Percentiles rank a stretch among this genome's conserved stretches.
phyloP scores from a whole-genome alignment of 2,329 filamentous ascomycete genomes.

The Talaromyces marneffei region DNA sequence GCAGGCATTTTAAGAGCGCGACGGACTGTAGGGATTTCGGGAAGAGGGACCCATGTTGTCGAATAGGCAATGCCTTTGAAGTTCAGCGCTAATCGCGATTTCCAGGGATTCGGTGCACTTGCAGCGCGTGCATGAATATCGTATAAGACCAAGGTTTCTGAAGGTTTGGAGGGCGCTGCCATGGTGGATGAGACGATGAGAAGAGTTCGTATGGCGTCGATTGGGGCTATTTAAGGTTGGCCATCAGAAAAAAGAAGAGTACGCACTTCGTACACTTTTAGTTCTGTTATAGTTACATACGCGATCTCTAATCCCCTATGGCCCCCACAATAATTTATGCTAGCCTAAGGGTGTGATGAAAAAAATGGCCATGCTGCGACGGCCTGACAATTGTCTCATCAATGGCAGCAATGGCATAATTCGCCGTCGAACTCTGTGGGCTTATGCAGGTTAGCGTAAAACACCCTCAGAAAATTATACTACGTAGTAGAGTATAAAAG shows the following conservation, averaged over 20 bases:
- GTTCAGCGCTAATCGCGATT: slow-evolving; percentile 47
- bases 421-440: too few relatives aligned
- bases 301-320: not conserved
- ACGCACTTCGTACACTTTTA: not conserved
- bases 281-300: not conserved
- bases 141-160: slow-evolving; percentile 37
- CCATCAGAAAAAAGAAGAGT: not conserved
- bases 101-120: slow-evolving; percentile 47
- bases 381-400: not conserved
- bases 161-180: not conserved
- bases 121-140: slow-evolving; percentile 42
- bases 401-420: not conserved
- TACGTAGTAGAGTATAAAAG: too few relatives aligned
- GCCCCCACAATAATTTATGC: not conserved
- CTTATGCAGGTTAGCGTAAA: too few relatives aligned
- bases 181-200: slow-evolving; percentile 11
- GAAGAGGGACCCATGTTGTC: slow-evolving; percentile 51
- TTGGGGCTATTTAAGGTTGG: not conserved
- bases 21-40: slow-evolving; percentile 49
- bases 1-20: slow-evolving; percentile 43
- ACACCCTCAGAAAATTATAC: too few relatives aligned
- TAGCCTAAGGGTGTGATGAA: not conserved
- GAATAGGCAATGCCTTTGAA: slow-evolving; percentile 45
- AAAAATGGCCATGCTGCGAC: not conserved
- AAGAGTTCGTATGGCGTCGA: not conserved